Evolutionary conservation across 139 green algal species (phyloP).

Genomic region (Penium margaritaceum): DNA sequence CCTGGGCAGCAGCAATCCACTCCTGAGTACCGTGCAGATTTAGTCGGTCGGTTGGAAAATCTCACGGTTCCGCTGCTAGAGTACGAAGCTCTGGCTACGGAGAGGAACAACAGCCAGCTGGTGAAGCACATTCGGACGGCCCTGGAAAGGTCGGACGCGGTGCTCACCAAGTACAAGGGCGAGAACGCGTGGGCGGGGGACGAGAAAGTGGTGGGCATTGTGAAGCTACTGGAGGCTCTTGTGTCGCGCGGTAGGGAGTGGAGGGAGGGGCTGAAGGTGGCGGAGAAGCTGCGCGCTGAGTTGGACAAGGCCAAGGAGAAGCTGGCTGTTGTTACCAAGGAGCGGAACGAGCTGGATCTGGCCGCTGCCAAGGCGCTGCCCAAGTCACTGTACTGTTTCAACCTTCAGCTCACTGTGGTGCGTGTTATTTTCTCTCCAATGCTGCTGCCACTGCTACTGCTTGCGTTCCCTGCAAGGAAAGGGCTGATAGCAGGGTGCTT

Average conservation of each 20-base stretch:
- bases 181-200: background rate
- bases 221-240: background rate
- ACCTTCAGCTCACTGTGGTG: too few species aligned
- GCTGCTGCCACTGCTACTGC: too few species aligned
- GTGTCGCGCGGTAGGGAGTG: background rate
- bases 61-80: too few species aligned
- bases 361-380: too few species aligned
- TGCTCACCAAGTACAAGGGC: background rate
- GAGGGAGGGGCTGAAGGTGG: background rate
- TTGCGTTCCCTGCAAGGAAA: too few species aligned
- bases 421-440: too few species aligned
- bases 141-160: background rate
- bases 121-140: background rate
- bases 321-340: background rate
- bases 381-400: too few species aligned
- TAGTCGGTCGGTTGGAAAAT: too few species aligned
- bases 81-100: too few species aligned
- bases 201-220: background rate
- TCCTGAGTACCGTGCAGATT: too few species aligned
- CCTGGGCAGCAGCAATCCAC: too few species aligned
- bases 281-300: conserved; percentile 9
- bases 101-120: background rate
- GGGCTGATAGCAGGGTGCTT: too few species aligned
- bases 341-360: conserved; percentile 13
- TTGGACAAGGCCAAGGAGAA: conserved; percentile 10